Evolutionary conservation across 2,329 filamentous ascomycete species (phyloP).

Genomic region (Colletotrichum acutatum): DNA sequence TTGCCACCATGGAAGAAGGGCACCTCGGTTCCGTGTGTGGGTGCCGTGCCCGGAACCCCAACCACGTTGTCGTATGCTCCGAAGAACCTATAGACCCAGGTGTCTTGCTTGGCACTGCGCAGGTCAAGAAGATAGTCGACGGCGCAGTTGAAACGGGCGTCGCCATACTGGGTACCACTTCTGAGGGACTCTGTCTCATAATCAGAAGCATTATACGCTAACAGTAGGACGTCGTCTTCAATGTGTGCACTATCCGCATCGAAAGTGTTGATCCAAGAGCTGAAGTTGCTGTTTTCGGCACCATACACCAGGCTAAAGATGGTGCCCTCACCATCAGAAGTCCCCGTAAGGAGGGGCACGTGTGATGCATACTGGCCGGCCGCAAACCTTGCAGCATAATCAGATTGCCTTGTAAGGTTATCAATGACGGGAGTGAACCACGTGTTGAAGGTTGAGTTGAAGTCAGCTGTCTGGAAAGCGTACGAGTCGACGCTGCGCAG

Average conservation of each 20-base stretch:
- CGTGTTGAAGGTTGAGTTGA: constrained; percentile 50
- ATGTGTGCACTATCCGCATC: constrained; percentile 52
- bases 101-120: constrained; percentile 49
- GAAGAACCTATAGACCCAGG: constrained; percentile 57
- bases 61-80: constrained; percentile 53
- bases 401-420: constrained; percentile 45
- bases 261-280: constrained; percentile 47
- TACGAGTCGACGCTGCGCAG: constrained; percentile 46
- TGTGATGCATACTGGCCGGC: constrained; percentile 45
- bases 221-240: constrained; percentile 45
- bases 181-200: constrained; percentile 50
- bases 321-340: constrained; percentile 48
- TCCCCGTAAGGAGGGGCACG: constrained; percentile 49
- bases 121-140: constrained; percentile 52
- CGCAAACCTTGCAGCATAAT: constrained; percentile 43
- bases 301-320: constrained; percentile 50
- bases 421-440: constrained; percentile 55
- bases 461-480: constrained; percentile 44
- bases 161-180: constrained; percentile 56
- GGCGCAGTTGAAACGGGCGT: constrained; percentile 57
- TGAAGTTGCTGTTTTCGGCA: constrained; percentile 44
- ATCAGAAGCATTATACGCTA: constrained; percentile 48
- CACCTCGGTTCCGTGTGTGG: constrained; percentile 53
- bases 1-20: constrained; percentile 59
- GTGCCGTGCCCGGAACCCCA: constrained; percentile 45